Evolutionary conservation across 768 basidiomycete genomes (phyloP).

Genomic region (Russula foetens): DNA sequence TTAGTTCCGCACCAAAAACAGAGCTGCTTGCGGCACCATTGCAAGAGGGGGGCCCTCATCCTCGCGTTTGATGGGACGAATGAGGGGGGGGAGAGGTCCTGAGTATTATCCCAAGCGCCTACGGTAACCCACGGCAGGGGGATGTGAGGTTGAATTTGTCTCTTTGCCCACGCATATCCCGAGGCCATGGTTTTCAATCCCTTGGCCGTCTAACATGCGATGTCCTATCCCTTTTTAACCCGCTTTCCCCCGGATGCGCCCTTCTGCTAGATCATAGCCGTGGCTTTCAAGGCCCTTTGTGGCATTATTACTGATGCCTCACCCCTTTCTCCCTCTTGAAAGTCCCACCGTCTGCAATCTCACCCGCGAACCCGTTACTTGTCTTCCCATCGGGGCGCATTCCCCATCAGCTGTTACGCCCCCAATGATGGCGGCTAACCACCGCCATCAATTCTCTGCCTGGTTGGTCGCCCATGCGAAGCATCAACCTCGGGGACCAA

Average conservation of each 20-base stretch:
- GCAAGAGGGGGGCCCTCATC: slow-evolving; percentile 88
- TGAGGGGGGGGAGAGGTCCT: slow-evolving; percentile 19
- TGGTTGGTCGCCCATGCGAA: background rate
- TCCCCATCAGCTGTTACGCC: background rate
- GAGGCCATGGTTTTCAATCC: background rate
- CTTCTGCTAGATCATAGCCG: background rate
- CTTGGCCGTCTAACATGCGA: background rate
- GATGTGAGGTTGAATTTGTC: background rate
- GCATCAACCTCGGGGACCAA: background rate
- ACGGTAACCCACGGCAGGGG: slow-evolving; percentile 33
- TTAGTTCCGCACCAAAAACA: slow-evolving; percentile 71
- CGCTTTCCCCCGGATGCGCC: background rate
- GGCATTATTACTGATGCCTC: background rate
- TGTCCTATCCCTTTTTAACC: background rate
- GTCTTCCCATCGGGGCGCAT: too few species aligned
- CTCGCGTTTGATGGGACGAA: slow-evolving; percentile 43
- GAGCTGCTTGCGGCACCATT: slow-evolving; percentile 57
- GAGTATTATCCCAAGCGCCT: slow-evolving; percentile 19
- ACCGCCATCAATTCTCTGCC: background rate
- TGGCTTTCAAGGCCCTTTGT: background rate
- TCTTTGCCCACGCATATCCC: background rate
- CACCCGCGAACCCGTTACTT: background rate
- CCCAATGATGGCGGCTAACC: background rate
- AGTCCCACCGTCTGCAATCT: background rate
- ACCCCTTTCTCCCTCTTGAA: background rate